Base-by-base conservation (phyloP, 2,329 filamentous ascomycete genomes). In the Allantophomopsis lycopodina region DNA sequence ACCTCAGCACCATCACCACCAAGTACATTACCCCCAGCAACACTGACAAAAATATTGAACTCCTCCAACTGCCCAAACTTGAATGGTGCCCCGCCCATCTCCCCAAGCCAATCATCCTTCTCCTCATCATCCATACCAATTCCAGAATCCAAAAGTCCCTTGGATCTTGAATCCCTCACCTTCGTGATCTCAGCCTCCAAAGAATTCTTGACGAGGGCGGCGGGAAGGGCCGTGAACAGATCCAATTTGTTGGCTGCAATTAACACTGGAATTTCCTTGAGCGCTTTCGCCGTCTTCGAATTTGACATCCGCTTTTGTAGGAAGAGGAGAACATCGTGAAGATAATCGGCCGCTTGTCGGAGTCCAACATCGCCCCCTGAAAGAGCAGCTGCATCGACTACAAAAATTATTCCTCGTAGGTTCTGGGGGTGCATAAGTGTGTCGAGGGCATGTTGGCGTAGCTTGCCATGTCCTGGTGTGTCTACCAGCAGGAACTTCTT, bases 231-330 rank as follows among this genome's bases (percentile, higher is more conserved):
- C 0, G 91, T 95, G 57, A 98, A 98, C 1, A 98, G 69, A 58
- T 98, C 91, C 55, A 87, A 73, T 69, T 98, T 98, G 62, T 96
- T 98, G 40, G 87, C 88, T 2, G 87, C 88, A 28, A 98, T 66
- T 30, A 98, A 69, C 7, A 98, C 70, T 0, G 83, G 78, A 7
- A 91, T 69, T 16, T 73, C 67, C 16, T 66, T 61, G 0, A 73
- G 69, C 1, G 65, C 66, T 50, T 76, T 79, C 35, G 69, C 65
- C 1, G 69, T 68, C 46, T 70, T 76, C 32, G 62, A 58, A 44
- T 61, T 60, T 21, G 73, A 71, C 37, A 76, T 71, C 36, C 79
- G 71, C 60, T 79, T 83, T 64, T 96, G 91, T 42, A 98, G 66
- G 3, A 73, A 58, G 3, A 96, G 68, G n/a, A 98, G 71, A 1